Percentiles rank a stretch among this genome's conserved stretches.
phyloP scores from a whole-genome alignment of 768 basidiomycete genomes.

The Pulveroboletus sp. region DNA sequence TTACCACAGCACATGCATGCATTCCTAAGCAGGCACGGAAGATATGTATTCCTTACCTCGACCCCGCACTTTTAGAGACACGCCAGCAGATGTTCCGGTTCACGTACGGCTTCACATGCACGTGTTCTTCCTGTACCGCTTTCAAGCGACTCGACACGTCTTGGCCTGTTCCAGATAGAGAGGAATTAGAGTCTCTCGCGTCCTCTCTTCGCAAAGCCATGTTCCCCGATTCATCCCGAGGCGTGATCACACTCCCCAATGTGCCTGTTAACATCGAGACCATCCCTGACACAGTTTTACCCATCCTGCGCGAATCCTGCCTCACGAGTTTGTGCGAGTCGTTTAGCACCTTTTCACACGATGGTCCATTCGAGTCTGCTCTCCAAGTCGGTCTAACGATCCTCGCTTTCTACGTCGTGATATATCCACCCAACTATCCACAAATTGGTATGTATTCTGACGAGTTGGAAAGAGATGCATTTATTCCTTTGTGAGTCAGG shows the following conservation, averaged over 20 bases:
- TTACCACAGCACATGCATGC: neutral
- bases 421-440: constrained; percentile 80
- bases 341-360: constrained; percentile 72
- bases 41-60: constrained; percentile 76
- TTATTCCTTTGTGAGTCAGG: constrained; percentile 39
- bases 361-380: constrained; percentile 53
- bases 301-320: constrained; percentile 55
- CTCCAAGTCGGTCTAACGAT: constrained; percentile 53
- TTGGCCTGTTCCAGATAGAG: constrained; percentile 35
- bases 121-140: constrained; percentile 55
- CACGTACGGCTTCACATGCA: constrained; percentile 69
- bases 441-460: constrained; percentile 58
- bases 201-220: constrained; percentile 40
- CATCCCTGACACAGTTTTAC: constrained; percentile 41
- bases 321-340: constrained; percentile 55
- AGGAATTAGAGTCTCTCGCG: constrained; percentile 13
- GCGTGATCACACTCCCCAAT: constrained; percentile 22
- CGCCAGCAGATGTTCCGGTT: constrained; percentile 56
- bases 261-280: constrained; percentile 23
- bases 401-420: constrained; percentile 61
- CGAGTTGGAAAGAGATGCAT: neutral
- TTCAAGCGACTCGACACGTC: constrained; percentile 38
- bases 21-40: constrained; percentile 24
- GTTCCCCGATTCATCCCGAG: constrained; percentile 27
- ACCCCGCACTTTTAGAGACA: constrained; percentile 66